phyloP scores from a whole-genome alignment of 768 basidiomycete species.

The Suillus placidus region DNA sequence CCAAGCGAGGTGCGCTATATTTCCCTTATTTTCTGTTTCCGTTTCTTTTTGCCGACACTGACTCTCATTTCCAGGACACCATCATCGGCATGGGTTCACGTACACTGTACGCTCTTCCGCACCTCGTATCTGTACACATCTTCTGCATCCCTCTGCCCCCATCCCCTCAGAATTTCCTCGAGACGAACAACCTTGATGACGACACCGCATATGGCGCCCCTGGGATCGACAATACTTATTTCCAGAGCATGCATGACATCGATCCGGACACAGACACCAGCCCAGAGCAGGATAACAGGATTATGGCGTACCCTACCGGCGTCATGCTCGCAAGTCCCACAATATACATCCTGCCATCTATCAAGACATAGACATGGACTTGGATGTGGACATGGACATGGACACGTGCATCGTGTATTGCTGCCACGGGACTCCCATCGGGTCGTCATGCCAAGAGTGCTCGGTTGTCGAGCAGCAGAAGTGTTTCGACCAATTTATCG shows the following conservation, averaged over 20 bases:
- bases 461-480: neutral
- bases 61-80: conserved; percentile 28
- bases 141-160: conserved; percentile 22
- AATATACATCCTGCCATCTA: too few species aligned
- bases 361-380: neutral
- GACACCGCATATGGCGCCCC: conserved; percentile 11
- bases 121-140: conserved; percentile 41
- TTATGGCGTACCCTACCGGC: neutral
- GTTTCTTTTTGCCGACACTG: neutral
- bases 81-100: conserved; percentile 47
- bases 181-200: neutral
- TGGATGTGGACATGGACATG: neutral
- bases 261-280: conserved; percentile 19
- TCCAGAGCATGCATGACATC: conserved; percentile 15
- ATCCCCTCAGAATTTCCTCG: conserved; percentile 6
- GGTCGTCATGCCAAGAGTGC: neutral
- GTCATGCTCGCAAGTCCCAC: neutral
- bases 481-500: neutral
- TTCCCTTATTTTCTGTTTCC: neutral
- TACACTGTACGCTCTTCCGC: conserved; percentile 40
- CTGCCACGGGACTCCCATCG: neutral
- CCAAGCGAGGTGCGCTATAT: conserved; percentile 43
- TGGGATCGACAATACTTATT: neutral
- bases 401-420: neutral
- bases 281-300: neutral